Conservation (phyloP, 176 grass and related monocot genomes). For the Zizania latifolia region DNA sequence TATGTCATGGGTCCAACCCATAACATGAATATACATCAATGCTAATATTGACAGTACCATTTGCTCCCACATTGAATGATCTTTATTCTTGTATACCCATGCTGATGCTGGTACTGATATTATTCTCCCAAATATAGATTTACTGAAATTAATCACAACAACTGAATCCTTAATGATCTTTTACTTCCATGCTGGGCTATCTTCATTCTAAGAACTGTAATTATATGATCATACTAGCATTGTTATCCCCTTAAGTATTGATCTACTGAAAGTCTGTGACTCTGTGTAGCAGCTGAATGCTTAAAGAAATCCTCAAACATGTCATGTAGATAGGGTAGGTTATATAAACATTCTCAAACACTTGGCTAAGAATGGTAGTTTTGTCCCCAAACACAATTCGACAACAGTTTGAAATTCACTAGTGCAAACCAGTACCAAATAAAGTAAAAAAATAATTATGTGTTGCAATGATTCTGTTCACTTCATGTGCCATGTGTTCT, state of each 20-base stretch:
- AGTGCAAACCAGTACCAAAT: not conserved
- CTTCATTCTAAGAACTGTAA: not conserved
- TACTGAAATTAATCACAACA: not conserved
- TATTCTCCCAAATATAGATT: not conserved
- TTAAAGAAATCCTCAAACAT: conserved; percentile 9
- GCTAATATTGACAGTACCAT: not conserved
- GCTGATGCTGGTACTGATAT: too few species aligned
- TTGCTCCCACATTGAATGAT: not conserved
- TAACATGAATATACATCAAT: not conserved
- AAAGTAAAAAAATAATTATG: not conserved
- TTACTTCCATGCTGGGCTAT: not conserved
- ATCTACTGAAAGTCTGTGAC: conserved; percentile 1
- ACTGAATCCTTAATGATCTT: not conserved
- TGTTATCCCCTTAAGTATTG: conserved; percentile 2
- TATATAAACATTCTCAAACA: not conserved
- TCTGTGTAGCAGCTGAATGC: conserved; percentile 3
- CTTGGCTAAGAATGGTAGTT: not conserved
- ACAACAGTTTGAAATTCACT: not conserved
- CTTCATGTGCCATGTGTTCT: not conserved
- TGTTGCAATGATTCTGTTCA: not conserved
- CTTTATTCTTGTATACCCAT: too few species aligned
- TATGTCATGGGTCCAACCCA: not conserved
- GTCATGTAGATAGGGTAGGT: not conserved
- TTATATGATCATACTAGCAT: not conserved
- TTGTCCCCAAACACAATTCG: not conserved